A percentile compares a stretch with the other conserved stretches of the same genome.
Conservation (phyloP, 1,139 yeast species). For the Yamadazyma songkhlaensis region DNA sequence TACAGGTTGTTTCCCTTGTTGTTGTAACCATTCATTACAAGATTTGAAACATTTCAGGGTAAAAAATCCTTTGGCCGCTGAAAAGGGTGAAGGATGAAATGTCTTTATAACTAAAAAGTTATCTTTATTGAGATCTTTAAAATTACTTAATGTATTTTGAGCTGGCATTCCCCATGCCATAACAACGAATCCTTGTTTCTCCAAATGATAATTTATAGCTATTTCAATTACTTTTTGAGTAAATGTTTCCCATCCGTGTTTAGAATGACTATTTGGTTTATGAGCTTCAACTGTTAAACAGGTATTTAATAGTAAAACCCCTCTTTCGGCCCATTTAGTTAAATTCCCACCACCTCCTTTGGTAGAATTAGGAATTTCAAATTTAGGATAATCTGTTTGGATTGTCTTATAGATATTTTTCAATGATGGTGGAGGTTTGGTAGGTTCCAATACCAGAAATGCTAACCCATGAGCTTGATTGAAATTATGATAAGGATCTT, state of each 20-base stretch:
- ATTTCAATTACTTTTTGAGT: slow-evolving; percentile 66
- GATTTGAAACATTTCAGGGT: slow-evolving; percentile 65
- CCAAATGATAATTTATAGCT: slow-evolving; percentile 39
- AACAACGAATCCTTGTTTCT: slow-evolving; percentile 59
- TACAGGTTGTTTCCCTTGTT: slow-evolving; percentile 46
- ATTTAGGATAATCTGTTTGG: slow-evolving; percentile 69
- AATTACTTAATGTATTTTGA: slow-evolving; percentile 58
- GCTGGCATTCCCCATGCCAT: slow-evolving; percentile 98
- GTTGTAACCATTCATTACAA: slow-evolving; percentile 72
- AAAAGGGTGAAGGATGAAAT: slow-evolving; percentile 94
- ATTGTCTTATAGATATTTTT: slow-evolving; percentile 83
- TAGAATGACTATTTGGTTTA: slow-evolving; percentile 88
- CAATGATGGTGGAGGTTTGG: slow-evolving; percentile 87
- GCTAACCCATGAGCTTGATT: slow-evolving; percentile 98
- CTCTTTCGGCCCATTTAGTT: slow-evolving; percentile 83
- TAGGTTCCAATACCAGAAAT: slow-evolving; percentile 81
- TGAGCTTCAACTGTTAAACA: slow-evolving; percentile 92
- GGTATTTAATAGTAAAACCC: slow-evolving; percentile 85
- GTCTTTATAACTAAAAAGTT: slow-evolving; percentile 57
- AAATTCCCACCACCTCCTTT: slow-evolving; percentile 66
- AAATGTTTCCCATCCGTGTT: slow-evolving; percentile 90
- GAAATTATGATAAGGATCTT: slow-evolving; percentile 91
- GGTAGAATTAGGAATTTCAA: slow-evolving; percentile 32
- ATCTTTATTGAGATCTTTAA: slow-evolving; percentile 17
- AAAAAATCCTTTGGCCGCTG: slow-evolving; percentile 84